Evolutionary conservation across 169 alveolate genomes (phyloP), one percentile per base, ranked within the genome.

Genomic region (Eimeria brunetti): DNA sequence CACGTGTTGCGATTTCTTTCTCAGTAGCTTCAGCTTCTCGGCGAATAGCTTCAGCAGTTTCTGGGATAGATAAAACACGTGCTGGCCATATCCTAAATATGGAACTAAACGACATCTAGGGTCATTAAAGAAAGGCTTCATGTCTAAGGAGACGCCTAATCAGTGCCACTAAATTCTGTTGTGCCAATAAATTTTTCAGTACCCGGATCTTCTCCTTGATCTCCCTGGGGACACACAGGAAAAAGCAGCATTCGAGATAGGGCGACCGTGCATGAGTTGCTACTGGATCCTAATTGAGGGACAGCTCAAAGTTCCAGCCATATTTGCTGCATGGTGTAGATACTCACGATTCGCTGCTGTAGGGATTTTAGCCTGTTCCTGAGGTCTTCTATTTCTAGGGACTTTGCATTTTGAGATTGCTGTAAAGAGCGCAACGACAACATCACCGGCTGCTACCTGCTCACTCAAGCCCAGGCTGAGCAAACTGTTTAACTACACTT

Each of bases 11-110:
- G 20, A 83, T 53, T 83, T 83, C 58, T 20, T 83, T 83, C 67
- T 83, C 58, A 36, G 67, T 49, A 56, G 90, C 53, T 49, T 83
- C 71, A 30, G 90, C 90, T 36, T 83, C 90, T 36, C 75, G 60
- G 58, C 62, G 46, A 44, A 78, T 33, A 24, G 88, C 62, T 0
- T 78, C 62, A 41, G 27, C 67, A 46, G 64, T 16, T n/a, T 78
- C 88, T 78, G 88, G 44, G 64, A 78, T 24, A 46, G 36, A 46
- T 1, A 44, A 24, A 30, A 44, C 38, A 44, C 44, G 33, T 22
- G 36, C 56, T 46, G 36, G 30, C 58, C 56, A 20, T 16, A 27
- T 78, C 41, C 62, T 44, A 44, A 78, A 38, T 38, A n/a, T 41
- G 80, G 14, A 64, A 24, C 58, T 75, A 1, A 9, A 41, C 46